Evolutionary conservation across 2,329 filamentous ascomycete species (phyloP).

Genomic region (Stachybotrys chlorohalonatus): DNA sequence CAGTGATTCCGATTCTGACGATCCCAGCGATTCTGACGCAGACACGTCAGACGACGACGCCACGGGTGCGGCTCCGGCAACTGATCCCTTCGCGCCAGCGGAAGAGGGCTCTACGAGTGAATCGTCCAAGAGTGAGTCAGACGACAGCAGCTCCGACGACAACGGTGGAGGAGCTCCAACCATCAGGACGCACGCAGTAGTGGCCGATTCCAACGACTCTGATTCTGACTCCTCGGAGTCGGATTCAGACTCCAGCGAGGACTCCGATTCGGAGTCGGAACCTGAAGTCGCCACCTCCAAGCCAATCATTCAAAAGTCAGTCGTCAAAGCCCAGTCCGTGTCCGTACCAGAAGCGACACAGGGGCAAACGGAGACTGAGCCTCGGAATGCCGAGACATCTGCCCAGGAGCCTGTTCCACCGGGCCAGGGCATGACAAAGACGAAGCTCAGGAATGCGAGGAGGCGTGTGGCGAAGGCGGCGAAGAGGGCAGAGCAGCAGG

Average conservation of each 20-base stretch:
- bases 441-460: constrained; percentile 43
- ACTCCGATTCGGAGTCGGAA: constrained; percentile 19
- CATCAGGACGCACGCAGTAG: neutral
- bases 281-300: constrained; percentile 29
- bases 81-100: neutral
- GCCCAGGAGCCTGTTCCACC: neutral
- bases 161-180: constrained; percentile 4
- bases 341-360: neutral
- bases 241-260: constrained; percentile 4
- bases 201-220: constrained; percentile 1
- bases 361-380: neutral
- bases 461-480: constrained; percentile 28
- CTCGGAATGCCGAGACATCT: neutral
- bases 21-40: neutral
- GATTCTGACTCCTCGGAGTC: constrained; percentile 9
- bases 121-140: constrained; percentile 5
- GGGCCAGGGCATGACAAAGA: constrained; percentile 26
- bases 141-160: constrained; percentile 3
- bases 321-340: neutral
- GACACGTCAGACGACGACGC: constrained; percentile 7
- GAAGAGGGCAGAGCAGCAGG: constrained; percentile 2
- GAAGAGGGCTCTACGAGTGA: neutral
- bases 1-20: neutral
- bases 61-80: neutral
- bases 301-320: neutral